phyloP scores from a whole-genome alignment of 192 early-diverging fungal genomes.

The Podochytrium sp. region DNA sequence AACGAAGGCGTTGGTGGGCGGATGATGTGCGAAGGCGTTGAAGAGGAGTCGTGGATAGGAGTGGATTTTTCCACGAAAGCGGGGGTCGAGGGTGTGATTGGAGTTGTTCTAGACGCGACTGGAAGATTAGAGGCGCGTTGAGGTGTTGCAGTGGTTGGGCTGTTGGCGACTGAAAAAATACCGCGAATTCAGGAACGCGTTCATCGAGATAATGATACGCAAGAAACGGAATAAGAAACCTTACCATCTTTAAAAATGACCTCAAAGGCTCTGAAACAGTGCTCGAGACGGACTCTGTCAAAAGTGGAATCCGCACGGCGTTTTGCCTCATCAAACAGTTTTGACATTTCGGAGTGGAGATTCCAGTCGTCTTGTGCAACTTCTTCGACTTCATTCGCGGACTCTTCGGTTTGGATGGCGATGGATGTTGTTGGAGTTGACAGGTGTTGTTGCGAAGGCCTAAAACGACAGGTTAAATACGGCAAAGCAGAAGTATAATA shows the following conservation, averaged over 20 bases:
- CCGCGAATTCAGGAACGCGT: too few species aligned
- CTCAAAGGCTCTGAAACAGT: not conserved
- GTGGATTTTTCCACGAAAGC: not conserved
- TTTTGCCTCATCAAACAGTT: slow-evolving; percentile 5
- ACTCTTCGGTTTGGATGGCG: not conserved
- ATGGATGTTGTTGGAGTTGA: not conserved
- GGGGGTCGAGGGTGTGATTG: too few species aligned
- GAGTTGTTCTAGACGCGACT: not conserved
- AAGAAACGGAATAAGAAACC: too few species aligned
- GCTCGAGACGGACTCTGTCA: not conserved
- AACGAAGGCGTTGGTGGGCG: slow-evolving; percentile 10
- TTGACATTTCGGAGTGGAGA: slow-evolving; percentile 6
- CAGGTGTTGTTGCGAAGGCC: not conserved
- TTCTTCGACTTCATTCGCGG: not conserved
- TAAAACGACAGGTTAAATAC: not conserved
- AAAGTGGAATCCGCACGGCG: not conserved
- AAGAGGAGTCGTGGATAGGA: not conserved
- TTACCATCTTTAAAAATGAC: not conserved
- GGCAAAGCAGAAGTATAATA: not conserved
- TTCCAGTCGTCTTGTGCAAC: not conserved
- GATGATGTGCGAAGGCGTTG: not conserved
- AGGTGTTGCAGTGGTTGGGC: not conserved
- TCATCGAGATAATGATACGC: too few species aligned
- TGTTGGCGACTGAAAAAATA: not conserved
- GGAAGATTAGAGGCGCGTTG: not conserved